Evolutionary conservation across 2,329 filamentous ascomycete species (phyloP), one percentile per base, ranked within the genome.

Genomic region (Tolypocladium ovalisporum): DNA sequence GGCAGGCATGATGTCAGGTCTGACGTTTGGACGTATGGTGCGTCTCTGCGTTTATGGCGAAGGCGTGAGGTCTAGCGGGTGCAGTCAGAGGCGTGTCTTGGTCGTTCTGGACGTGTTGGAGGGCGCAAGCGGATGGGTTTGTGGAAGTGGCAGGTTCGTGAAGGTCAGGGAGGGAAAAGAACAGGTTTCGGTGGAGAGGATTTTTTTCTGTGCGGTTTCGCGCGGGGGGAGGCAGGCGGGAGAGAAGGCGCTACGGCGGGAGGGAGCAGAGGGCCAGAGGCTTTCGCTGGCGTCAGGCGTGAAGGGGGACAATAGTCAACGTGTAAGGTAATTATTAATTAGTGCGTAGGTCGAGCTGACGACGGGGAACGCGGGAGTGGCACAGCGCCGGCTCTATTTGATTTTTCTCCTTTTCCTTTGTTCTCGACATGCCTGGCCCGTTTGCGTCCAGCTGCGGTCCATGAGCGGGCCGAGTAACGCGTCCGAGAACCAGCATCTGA

Each of bases 1-100:
- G 58, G 72, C 68, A 69, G 74, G 70, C 74, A 76, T 76, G 68
- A 68, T 75, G 67, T 70, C 67, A 64, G 62, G 55, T 56, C 27
- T 35, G 17, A 22, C n/a, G n/a, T 15, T 19, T 17, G 32, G 15
- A 10, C 17, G 27, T 5, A 8, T 4, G 44, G 15, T 35, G 19
- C 27, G 32, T 27, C 19, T 34, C 32, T 37, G 24, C 27, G 44
- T 8, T 32, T 32, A 34, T 6, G 10, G 47, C 37, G 27, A 37
- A 34, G 17, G 22, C 29, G 47, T 34, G 29, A 5, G 19, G 29
- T 32, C 47, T 34, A 52, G 13, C 47, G 4, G 10, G 29, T 34
- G 47, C 47, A 34, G 47, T n/a, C 27, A 4, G 19, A n/a, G 29
- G 47, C 47, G 47, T 52, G 29, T 17, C 17, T 51, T 51, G 29